Evolutionary conservation across 306 rosid species (phyloP).

Genomic region (Sicyos baderoa): DNA sequence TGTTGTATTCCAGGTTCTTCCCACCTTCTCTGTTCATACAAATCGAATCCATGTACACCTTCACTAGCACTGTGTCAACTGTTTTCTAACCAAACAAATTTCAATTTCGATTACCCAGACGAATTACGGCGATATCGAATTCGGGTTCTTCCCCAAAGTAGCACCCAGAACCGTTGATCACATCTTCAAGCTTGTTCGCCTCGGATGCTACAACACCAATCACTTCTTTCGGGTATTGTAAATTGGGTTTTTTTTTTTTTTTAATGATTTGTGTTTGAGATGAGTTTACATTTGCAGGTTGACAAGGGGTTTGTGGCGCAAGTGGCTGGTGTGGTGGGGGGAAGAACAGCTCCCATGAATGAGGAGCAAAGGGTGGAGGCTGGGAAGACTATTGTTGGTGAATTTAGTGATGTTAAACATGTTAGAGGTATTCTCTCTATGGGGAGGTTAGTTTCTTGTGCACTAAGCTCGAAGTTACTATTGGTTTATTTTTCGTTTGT

Average conservation of each 20-base stretch:
- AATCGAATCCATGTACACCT: conserved; percentile 2
- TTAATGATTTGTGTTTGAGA: conserved; percentile 18
- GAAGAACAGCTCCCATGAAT: conserved; percentile 83
- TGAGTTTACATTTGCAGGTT: conserved; percentile 40
- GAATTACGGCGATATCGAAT: conserved; percentile 83
- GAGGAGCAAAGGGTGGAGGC: conserved; percentile 64
- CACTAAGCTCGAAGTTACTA: conserved; percentile 7
- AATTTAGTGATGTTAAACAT: conserved; percentile 80
- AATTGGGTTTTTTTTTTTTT: conserved; percentile 2
- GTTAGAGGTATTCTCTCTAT: conserved; percentile 91
- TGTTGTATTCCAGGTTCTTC: conserved; percentile 23
- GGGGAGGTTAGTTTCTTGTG: conserved; percentile 65
- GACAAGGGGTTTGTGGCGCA: conserved; percentile 97
- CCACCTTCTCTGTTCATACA: neutral
- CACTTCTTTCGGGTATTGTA: conserved; percentile 74
- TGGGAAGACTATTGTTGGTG: conserved; percentile 65
- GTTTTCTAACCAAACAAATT: neutral
- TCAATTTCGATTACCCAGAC: conserved; percentile 36
- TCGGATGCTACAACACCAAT: conserved; percentile 83
- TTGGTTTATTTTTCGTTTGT: neutral
- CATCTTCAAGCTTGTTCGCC: conserved; percentile 84
- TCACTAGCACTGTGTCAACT: neutral
- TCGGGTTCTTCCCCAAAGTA: conserved; percentile 79
- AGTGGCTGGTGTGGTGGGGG: conserved; percentile 69
- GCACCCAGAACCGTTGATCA: conserved; percentile 92